Evolutionary conservation across 257 asterid species (phyloP), one percentile per base, ranked within the genome.

Genomic region (Vinca minor): DNA sequence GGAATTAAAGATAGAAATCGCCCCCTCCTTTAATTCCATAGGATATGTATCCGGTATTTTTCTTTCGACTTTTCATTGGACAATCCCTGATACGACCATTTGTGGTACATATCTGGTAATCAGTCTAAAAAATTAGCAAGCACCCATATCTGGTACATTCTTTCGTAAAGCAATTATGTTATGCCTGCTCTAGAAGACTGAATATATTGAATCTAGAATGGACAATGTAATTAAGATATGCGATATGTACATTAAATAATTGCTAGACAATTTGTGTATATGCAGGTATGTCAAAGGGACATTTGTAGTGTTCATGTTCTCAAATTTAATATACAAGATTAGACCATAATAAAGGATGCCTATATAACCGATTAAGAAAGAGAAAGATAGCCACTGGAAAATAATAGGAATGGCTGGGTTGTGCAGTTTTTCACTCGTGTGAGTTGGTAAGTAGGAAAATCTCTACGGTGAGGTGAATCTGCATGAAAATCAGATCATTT

Each of bases 401-500:
- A 2, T 8, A 21, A 34, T 36, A 68, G 20, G 46, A 59, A 46
- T 18, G 11, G 42, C 4, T 45, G 9, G 21, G 10, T 41, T 61
- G 53, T 61, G 21, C 3, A 18, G 26, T 9, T 55, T 42, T 21
- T 42, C 4, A 44, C 25, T 15, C 39, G n/a, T 42, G 20, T 42
- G 35, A 46, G n/a, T 31, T 58, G 34, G 48, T 31, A 59, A 35
- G 35, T 60, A 36, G 13, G 52, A 21, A 29, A 14, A 53, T n/a
- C 67, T 60, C 62, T 49, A 45, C 21, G 48, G 38, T 44, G 49
- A 44, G 31, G 2, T 11, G 39, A 34, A 34, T 1, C 4, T 32
- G 53, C 61, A 46, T 38, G 21, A 35, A 29, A 47, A 47, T 56
- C 26, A 67, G 15, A 45, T 38, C 64, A 50, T 67, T 50, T 35